Base-by-base conservation (phyloP, 2,329 filamentous ascomycete species). In the Lasiodiplodia sp. region DNA sequence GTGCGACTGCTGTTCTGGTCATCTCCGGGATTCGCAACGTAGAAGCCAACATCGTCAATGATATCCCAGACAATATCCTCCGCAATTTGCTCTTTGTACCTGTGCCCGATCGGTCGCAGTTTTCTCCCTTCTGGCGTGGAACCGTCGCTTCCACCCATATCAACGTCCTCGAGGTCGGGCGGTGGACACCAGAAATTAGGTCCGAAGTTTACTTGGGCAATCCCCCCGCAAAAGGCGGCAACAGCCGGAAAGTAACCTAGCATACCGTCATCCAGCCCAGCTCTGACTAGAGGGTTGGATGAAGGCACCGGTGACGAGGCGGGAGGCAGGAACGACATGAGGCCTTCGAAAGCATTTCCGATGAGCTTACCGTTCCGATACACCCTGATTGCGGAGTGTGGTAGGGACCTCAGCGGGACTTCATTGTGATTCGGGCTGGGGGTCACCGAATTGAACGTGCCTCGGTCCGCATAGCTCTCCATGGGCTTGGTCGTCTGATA, bases 191-290 rank as follows among this genome's bases (percentile, higher is more conserved):
- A 97, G 83, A 97, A 98, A 38, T 96, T 86, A 0, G 93, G 94
- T 0, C 96, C 95, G 77, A 99, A 97, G 79, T 97, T 97, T 74
- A 95, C 91, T 79, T 98, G 92, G 18, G 92, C 94, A 1, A 94
- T 92, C 28, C 95, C 96, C 65, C 94, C 95, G 55, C 92, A 90
- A 81, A 97, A 98, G 25, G 96, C 92, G 73, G 94, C 96, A 23
- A 99, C 89, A 25, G 94, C 93, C 1, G 96, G 96, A 76, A 97
- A 97, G 81, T 99, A 99, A 12, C 96, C 96, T 1, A 97, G 87
- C 86, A 96, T 92, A 44, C 95, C 96, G 76, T 99, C 96, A 76
- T 99, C 96, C 70, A 97, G 89, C 34, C 93, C 93, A 70, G 96
- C 92, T 62, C 96, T 86, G 11, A 66, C 68, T 31, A 58, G 21